phyloP scores from a whole-genome alignment of 495 filamentous ascomycete genomes.

The Filosporella fistucella region DNA sequence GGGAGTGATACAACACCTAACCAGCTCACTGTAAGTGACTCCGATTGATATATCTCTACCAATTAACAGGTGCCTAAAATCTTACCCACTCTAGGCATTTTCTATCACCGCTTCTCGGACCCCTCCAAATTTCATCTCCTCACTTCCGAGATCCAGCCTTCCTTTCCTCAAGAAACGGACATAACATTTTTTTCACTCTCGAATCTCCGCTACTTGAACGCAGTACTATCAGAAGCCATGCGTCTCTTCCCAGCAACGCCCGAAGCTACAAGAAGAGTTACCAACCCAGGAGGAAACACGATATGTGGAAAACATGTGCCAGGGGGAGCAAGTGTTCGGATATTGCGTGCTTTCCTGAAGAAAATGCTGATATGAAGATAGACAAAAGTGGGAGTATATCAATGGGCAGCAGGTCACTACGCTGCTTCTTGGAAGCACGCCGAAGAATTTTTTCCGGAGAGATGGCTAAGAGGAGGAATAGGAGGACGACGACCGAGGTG shows the following conservation, averaged over 20 bases:
- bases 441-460: constrained; percentile 22
- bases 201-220: constrained; percentile 42
- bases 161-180: constrained; percentile 42
- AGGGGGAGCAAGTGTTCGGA: constrained; percentile 26
- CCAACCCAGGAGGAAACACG: too few species aligned
- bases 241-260: constrained; percentile 35
- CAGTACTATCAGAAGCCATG: constrained; percentile 45
- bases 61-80: too few species aligned
- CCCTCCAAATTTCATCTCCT: constrained; percentile 37
- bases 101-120: constrained; percentile 46
- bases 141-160: constrained; percentile 43
- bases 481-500: background rate
- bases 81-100: too few species aligned
- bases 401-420: background rate
- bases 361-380: background rate
- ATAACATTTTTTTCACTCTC: constrained; percentile 40
- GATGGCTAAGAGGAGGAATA: constrained; percentile 22
- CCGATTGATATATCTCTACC: too few species aligned
- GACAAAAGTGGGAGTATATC: background rate
- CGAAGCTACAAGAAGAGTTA: constrained; percentile 32
- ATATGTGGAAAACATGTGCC: constrained; percentile 53
- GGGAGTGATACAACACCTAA: too few species aligned
- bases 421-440: background rate
- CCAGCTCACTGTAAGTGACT: too few species aligned
- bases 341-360: background rate